Percentiles rank a stretch among this genome's conserved stretches.
Evolutionary conservation across 352 stramenopile genomes (phyloP).

Genomic region (Phytopythium oedochilum): DNA sequence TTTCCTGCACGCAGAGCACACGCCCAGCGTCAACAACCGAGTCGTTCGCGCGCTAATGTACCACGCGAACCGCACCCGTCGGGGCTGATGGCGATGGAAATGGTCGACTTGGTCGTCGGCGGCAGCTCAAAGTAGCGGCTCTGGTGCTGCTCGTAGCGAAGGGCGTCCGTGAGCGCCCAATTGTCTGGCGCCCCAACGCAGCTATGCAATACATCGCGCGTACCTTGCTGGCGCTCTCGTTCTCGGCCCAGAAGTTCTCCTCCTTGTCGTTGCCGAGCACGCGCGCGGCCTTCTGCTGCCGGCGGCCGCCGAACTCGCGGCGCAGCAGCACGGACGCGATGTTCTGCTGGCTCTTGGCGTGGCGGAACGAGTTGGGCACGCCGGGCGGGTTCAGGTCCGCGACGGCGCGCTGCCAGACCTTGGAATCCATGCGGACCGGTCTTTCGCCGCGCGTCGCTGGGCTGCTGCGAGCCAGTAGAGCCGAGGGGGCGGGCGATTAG

Average conservation of each 20-base stretch:
- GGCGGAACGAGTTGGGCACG: slow-evolving; percentile 71
- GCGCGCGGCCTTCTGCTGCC: slow-evolving; percentile 35
- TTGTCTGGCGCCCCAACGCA: too few relatives aligned
- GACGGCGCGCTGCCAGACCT: slow-evolving; percentile 71
- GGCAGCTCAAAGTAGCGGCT: slow-evolving; percentile 84
- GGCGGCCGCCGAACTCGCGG: slow-evolving; percentile 45
- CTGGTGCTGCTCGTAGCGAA: slow-evolving; percentile 48
- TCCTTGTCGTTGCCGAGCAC: slow-evolving; percentile 37
- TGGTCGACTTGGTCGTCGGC: slow-evolving; percentile 84
- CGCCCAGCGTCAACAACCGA: background rate
- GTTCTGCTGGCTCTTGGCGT: slow-evolving; percentile 60
- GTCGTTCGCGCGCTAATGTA: background rate
- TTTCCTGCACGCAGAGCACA: slow-evolving; percentile 37
- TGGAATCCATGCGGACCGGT: slow-evolving; percentile 28
- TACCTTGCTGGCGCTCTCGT: slow-evolving; percentile 74
- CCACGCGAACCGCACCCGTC: slow-evolving; percentile 40
- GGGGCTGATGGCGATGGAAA: slow-evolving; percentile 85
- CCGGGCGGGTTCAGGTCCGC: slow-evolving; percentile 65
- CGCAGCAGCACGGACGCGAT: slow-evolving; percentile 58
- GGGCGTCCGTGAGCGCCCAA: too few relatives aligned
- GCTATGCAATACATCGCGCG: too few relatives aligned
- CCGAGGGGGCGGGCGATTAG: background rate
- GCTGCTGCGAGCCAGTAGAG: background rate
- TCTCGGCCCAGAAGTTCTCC: slow-evolving; percentile 79
- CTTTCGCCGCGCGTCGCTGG: background rate